phyloP scores from a whole-genome alignment of 306 rosid genomes.

The Lathyrus tuberosus region DNA sequence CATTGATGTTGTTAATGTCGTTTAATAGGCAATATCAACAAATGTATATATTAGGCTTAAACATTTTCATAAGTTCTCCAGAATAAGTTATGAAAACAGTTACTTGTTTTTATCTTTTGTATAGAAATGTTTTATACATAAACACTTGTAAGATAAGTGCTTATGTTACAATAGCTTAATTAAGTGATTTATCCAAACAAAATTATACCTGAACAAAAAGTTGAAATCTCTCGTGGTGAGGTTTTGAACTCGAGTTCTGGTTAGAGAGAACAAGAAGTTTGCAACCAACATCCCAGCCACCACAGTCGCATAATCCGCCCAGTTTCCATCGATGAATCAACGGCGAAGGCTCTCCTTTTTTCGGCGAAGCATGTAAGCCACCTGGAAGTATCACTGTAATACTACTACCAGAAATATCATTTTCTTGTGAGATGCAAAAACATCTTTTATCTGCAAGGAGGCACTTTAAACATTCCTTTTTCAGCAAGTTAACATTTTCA shows the following conservation, averaged over 20 bases:
- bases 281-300: slow-evolving; percentile 98
- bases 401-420: slow-evolving; percentile 36
- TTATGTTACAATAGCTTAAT: not conserved
- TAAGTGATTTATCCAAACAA: not conserved
- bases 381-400: slow-evolving; percentile 74
- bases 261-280: slow-evolving; percentile 75
- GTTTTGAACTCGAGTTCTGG: slow-evolving; percentile 42
- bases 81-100: not conserved
- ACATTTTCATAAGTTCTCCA: not conserved
- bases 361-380: slow-evolving; percentile 74
- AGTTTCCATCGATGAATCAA: slow-evolving; percentile 78
- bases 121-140: too few species aligned
- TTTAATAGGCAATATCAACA: slow-evolving; percentile 11
- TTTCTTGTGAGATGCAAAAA: slow-evolving; percentile 51
- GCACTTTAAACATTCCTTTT: slow-evolving; percentile 47
- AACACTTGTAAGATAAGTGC: not conserved
- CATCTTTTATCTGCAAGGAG: slow-evolving; percentile 47
- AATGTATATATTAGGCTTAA: not conserved
- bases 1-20: slow-evolving; percentile 28
- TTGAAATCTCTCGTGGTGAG: slow-evolving; percentile 49
- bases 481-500: slow-evolving; percentile 42
- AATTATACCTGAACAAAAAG: slow-evolving; percentile 69
- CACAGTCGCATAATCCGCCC: slow-evolving; percentile 89
- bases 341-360: slow-evolving; percentile 75
- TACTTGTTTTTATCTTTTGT: not conserved